phyloP scores from a whole-genome alignment of 352 stramenopile genomes.

The Pythium brachiatum region DNA sequence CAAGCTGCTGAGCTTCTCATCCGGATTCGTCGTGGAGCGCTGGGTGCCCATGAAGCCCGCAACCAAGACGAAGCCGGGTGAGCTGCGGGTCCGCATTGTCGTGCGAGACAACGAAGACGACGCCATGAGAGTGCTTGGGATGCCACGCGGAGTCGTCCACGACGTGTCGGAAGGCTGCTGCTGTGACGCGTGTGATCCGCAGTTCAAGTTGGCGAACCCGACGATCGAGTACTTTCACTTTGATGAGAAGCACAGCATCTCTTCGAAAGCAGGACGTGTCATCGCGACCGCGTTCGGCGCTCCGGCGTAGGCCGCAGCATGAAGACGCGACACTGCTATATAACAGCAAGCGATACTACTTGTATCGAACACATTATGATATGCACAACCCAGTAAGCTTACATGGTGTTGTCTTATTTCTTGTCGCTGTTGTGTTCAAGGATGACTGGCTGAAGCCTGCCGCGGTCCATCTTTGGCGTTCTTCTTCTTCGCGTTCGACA shows the following conservation, averaged over 20 bases:
- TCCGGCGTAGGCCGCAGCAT: too few species aligned
- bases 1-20: conserved; percentile 6
- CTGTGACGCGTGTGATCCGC: conserved; percentile 21
- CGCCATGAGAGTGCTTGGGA: conserved; percentile 4
- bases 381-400: too few species aligned
- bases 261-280: conserved; percentile 4
- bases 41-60: conserved; percentile 22
- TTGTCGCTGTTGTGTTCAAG: too few species aligned
- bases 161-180: conserved; percentile 20
- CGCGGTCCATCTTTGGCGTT: too few species aligned
- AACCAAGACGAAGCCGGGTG: conserved; percentile 19
- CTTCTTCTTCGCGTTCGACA: too few species aligned
- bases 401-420: too few species aligned
- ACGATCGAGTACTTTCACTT: conserved; percentile 19
- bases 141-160: neutral
- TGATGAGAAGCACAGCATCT: conserved; percentile 16
- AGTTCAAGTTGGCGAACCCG: conserved; percentile 19
- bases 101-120: conserved; percentile 16
- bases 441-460: too few species aligned
- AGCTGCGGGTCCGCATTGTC: conserved; percentile 19
- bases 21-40: conserved; percentile 19
- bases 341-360: too few species aligned
- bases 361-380: too few species aligned
- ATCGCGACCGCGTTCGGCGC: neutral
- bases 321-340: too few species aligned